Evolutionary conservation across 345 rosid genomes (phyloP).

Genomic region (Salix arbutifolia): DNA sequence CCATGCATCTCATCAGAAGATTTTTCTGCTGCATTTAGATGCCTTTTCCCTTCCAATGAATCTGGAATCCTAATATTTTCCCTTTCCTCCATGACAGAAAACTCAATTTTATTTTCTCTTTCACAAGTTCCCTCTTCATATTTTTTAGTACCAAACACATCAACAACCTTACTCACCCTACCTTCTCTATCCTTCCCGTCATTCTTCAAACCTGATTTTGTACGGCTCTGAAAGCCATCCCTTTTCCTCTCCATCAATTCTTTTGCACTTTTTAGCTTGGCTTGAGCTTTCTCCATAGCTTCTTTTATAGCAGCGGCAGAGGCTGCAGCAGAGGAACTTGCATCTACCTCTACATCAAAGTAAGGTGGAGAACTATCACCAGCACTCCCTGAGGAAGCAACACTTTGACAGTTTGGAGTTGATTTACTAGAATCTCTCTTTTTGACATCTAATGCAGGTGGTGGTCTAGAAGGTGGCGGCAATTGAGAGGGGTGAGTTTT

Average conservation of each 20-base stretch:
- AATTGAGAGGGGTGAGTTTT: conserved; percentile 69
- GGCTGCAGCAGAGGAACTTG: conserved; percentile 67
- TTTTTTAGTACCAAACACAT: conserved; percentile 11
- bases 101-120: conserved; percentile 25
- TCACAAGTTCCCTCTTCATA: conserved; percentile 15
- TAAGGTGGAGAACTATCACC: conserved; percentile 57
- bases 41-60: conserved; percentile 24
- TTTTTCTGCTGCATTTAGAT: conserved; percentile 18
- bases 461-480: conserved; percentile 87
- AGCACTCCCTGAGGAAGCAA: conserved; percentile 37
- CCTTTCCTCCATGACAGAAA: conserved; percentile 25
- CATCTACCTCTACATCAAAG: conserved; percentile 95
- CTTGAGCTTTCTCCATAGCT: conserved; percentile 77
- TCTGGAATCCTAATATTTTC: conserved; percentile 24
- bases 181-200: conserved; percentile 37
- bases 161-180: conserved; percentile 17
- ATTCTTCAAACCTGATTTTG: conserved; percentile 30
- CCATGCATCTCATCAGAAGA: conserved; percentile 34
- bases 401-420: conserved; percentile 33
- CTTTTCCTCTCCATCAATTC: conserved; percentile 65
- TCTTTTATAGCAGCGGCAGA: conserved; percentile 75
- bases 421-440: conserved; percentile 30
- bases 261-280: conserved; percentile 63
- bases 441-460: conserved; percentile 45
- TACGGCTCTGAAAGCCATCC: conserved; percentile 32